Evolutionary conservation across 495 filamentous ascomycete genomes (phyloP), one percentile per base, ranked within the genome.

Genomic region (Glonium stellatum): DNA sequence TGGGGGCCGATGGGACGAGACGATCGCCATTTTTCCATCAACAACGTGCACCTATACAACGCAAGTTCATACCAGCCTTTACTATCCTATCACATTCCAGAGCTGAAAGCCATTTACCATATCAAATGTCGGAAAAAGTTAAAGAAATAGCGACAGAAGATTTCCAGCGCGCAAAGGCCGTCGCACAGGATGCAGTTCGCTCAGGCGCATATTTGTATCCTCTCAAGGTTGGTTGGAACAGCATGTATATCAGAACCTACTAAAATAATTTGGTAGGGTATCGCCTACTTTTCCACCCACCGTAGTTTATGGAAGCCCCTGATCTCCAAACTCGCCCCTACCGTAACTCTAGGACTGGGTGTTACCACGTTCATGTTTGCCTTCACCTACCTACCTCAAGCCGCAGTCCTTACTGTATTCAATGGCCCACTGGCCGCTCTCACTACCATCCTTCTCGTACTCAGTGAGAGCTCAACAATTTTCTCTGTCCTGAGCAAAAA

Each of bases 361-460:
- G 61, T 76, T 27, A 73, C 71, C 4, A 60, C 73, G 13, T 67
- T 85, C 39, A 80, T 96, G 86, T 97, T 98, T 73, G 75, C 86
- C 67, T 85, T 96, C 73, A 87, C 91, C 54, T 98, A 97, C 70
- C 71, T 97, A 36, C 93, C 93, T 0, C 93, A 98, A 75, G 80
- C 88, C 36, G 86, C 89, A 8, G 70, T 90, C 39, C 75, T 96
- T 31, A 79, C 88, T 58, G 83, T 97, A 67, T 84, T 95, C 54
- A 91, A 89, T 57, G 93, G 93, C 0, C 92, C 92, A 0, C 73
- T 97, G 1, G 88, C 89, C 15, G 87, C 88, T 22, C 70, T 95
- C 53, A 87, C 86, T 4, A 87, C 92, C 0, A 79, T 83, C 0
- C 70, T 96, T 3, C 81, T 97, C 21, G 83, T 91, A 13, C 82